Evolutionary conservation across 441 rosid genomes (phyloP).

Genomic region (Sinapis alba): DNA sequence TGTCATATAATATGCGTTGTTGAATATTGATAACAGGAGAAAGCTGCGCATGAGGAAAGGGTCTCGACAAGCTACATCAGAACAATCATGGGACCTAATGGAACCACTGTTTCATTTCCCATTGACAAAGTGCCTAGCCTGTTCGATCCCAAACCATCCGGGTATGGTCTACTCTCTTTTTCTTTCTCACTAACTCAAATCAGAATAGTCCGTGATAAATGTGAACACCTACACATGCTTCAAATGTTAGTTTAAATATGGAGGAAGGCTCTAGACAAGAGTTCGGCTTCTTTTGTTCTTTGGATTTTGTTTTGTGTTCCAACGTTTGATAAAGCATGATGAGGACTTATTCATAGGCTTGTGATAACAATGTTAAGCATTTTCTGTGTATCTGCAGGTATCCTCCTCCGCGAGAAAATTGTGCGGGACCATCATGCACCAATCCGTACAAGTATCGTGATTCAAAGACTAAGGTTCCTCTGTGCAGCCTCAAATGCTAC

Average conservation of each 20-base stretch:
- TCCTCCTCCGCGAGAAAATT: slow-evolving; percentile 92
- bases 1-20: background rate
- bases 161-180: slow-evolving; percentile 44
- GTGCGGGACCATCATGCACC: slow-evolving; percentile 78
- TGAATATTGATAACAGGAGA: slow-evolving; percentile 55
- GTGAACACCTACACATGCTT: slow-evolving; percentile 9
- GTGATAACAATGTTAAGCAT: background rate
- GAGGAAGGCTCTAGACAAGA: background rate
- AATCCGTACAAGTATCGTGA: slow-evolving; percentile 85
- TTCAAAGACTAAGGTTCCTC: slow-evolving; percentile 82
- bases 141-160: slow-evolving; percentile 55
- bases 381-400: slow-evolving; percentile 57
- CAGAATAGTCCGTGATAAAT: background rate
- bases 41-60: slow-evolving; percentile 61
- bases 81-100: slow-evolving; percentile 69
- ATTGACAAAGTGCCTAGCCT: slow-evolving; percentile 80
- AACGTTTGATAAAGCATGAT: background rate
- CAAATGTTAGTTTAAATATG: background rate
- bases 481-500: slow-evolving; percentile 93
- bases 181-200: background rate
- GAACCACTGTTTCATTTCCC: slow-evolving; percentile 81
- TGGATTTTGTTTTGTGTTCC: slow-evolving; percentile 2
- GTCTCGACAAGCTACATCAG: slow-evolving; percentile 60
- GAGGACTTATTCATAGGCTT: background rate
- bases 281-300: background rate